Evolutionary conservation across 805 yeast species (phyloP), one percentile per base, ranked within the genome.

Genomic region (Metschnikowia gruessii): DNA sequence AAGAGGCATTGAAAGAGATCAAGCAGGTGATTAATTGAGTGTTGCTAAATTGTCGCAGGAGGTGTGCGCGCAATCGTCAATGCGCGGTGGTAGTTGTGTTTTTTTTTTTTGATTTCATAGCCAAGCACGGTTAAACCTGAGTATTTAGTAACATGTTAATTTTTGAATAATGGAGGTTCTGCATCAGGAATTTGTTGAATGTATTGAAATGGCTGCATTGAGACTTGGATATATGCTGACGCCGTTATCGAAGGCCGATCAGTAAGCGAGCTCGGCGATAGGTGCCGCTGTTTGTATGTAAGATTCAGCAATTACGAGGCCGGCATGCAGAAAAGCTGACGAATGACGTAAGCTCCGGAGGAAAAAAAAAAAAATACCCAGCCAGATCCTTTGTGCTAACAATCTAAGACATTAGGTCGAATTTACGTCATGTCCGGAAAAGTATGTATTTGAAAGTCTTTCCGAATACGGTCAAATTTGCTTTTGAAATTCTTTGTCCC

Each of bases 351-450:
- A 49, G 52, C 50, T 30, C 30, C 37, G 42, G 40, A 32, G 48
- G 33, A 41, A 46, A 46, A 40, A 41, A 46, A 46, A 40, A 45
- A 49, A 46, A 38, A n/a, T 33, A 37, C 18, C 17, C 19, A 24
- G 22, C 38, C 37, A 37, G 28, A 15, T 19, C 26, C 19, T 13
- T 40, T 32, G 32, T 37, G 21, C 19, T 10, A 22, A 26, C 35
- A 36, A 29, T 21, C n/a, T 12, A 12, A 44, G 36, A 28, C 15
- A 28, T 26, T 10, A 34, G 15, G 16, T 17, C 34, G 42, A 30
- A 11, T 10, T 36, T 42, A 26, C 51, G 45, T 34, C 46, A 59
- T 59, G 62, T 44, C 63, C 24, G 50, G 49, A 28, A 60, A 57
- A 16, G 63, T 60, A 58, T 51, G 62, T 58, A 30, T 13, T 10